Evolutionary conservation across 805 yeast genomes (phyloP).

Genomic region (Starmerella apicola): DNA sequence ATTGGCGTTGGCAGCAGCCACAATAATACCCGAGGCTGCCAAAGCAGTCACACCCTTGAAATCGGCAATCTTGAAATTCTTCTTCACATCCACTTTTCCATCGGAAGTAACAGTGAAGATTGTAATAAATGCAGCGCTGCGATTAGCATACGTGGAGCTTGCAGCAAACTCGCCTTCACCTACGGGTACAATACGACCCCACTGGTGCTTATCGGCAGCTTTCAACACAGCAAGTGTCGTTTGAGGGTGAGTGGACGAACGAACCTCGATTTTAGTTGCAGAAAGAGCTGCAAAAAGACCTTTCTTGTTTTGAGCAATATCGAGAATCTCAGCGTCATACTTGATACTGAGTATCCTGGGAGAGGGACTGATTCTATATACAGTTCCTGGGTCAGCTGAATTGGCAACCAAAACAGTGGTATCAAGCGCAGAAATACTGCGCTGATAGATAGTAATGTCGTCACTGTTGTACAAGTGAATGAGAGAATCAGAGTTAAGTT

Average conservation of each 20-base stretch:
- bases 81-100: constrained; percentile 1
- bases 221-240: neutral
- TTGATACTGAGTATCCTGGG: too few species aligned
- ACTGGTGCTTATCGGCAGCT: constrained; percentile 5
- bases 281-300: constrained; percentile 9
- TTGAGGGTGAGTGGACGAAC: constrained; percentile 6
- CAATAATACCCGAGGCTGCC: constrained; percentile 9
- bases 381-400: constrained; percentile 8
- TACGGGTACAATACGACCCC: constrained; percentile 14
- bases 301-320: constrained; percentile 1
- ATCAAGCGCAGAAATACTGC: constrained; percentile 11
- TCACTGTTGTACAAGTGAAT: constrained; percentile 5
- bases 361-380: constrained; percentile 2
- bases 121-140: constrained; percentile 9
- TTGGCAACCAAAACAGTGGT: constrained; percentile 7
- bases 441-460: constrained; percentile 15
- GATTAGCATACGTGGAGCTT: constrained; percentile 9
- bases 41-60: constrained; percentile 17
- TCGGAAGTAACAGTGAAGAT: constrained; percentile 8
- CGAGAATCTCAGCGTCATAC: neutral
- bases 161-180: constrained; percentile 10
- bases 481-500: neutral
- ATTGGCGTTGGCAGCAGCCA: constrained; percentile 18
- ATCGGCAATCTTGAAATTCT: constrained; percentile 6
- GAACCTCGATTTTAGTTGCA: constrained; percentile 7